A percentile compares a stretch with the other conserved stretches of the same genome.
Evolutionary conservation across 352 stramenopile genomes (phyloP).

Genomic region (Phytophthora crassamura): DNA sequence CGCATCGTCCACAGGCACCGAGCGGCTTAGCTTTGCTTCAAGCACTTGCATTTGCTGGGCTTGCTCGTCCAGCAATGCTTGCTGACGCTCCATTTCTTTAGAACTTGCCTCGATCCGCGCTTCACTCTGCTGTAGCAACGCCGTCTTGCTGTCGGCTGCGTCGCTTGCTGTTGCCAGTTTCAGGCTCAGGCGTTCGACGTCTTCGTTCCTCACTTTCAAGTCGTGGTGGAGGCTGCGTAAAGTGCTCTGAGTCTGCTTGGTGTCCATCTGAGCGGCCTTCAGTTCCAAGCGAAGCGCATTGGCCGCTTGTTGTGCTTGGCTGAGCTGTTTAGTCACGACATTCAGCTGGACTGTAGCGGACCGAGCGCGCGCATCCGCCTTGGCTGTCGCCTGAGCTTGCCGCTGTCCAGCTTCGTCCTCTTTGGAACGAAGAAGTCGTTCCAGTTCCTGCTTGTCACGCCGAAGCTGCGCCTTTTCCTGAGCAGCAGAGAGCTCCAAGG

Average conservation of each 20-base stretch:
- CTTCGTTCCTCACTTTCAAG: constrained; percentile 19
- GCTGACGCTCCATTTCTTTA: constrained; percentile 48
- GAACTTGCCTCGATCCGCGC: constrained; percentile 19
- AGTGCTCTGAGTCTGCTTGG: constrained; percentile 24
- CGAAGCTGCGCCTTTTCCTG: constrained; percentile 44
- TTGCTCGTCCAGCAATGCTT: constrained; percentile 40
- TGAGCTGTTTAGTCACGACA: constrained; percentile 20
- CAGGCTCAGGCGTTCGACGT: constrained; percentile 25
- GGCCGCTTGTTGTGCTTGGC: constrained; percentile 15
- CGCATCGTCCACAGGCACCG: constrained; percentile 58
- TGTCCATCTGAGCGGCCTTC: constrained; percentile 16
- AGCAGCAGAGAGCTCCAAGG: constrained; percentile 24
- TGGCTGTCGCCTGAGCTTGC: constrained; percentile 18
- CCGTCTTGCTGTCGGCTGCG: constrained; percentile 9
- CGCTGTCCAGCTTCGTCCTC: constrained; percentile 30
- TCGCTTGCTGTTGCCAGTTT: constrained; percentile 21
- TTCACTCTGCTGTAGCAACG: constrained; percentile 37
- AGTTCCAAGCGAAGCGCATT: constrained; percentile 10
- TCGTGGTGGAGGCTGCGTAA: constrained; percentile 19
- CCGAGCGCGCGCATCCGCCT: constrained; percentile 15
- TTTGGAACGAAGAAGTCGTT: constrained; percentile 36
- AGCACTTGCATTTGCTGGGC: constrained; percentile 54
- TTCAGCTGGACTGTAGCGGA: constrained; percentile 17
- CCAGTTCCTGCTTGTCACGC: constrained; percentile 43
- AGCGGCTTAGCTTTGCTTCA: constrained; percentile 58